phyloP scores from a whole-genome alignment of 2,329 filamentous ascomycete species.

The Fusarium udum region DNA sequence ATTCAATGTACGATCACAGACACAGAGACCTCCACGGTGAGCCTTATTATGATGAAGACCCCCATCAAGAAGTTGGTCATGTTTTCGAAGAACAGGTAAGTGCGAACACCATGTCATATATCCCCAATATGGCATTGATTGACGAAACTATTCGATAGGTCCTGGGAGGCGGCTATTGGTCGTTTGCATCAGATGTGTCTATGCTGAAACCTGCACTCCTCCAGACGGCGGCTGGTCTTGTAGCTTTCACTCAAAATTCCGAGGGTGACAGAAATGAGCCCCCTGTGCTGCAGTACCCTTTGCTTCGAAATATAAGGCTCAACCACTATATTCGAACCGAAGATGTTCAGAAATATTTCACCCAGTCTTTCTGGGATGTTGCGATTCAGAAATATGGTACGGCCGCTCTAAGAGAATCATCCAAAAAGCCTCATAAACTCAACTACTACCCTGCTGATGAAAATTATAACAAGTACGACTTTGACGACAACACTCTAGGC shows the following conservation, averaged over 20 bases:
- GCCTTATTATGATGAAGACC: conserved; percentile 41
- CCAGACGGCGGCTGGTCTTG: conserved; percentile 19
- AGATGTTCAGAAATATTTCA: conserved; percentile 34
- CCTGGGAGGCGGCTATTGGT: conserved; percentile 35
- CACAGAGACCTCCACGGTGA: conserved; percentile 4
- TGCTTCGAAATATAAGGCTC: not conserved
- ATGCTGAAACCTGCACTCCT: conserved; percentile 22
- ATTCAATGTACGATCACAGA: not conserved
- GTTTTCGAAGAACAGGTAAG: conserved; percentile 37
- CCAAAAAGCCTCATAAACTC: conserved; percentile 32
- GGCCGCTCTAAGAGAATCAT: conserved; percentile 29
- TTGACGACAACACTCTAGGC: not conserved
- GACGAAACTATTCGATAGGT: conserved; percentile 15
- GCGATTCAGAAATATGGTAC: conserved; percentile 40
- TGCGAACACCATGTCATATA: not conserved
- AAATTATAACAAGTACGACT: not conserved
- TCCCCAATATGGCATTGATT: not conserved
- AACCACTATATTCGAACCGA: conserved; percentile 24
- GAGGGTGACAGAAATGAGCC: not conserved
- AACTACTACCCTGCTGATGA: conserved; percentile 21
- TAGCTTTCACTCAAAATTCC: not conserved
- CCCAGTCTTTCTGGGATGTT: conserved; percentile 41
- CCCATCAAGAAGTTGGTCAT: conserved; percentile 36
- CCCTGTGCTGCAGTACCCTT: not conserved
- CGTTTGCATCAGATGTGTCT: conserved; percentile 1